Evolutionary conservation across 2,329 filamentous ascomycete genomes (phyloP).

Genomic region (Emmonsiellopsis sp.): DNA sequence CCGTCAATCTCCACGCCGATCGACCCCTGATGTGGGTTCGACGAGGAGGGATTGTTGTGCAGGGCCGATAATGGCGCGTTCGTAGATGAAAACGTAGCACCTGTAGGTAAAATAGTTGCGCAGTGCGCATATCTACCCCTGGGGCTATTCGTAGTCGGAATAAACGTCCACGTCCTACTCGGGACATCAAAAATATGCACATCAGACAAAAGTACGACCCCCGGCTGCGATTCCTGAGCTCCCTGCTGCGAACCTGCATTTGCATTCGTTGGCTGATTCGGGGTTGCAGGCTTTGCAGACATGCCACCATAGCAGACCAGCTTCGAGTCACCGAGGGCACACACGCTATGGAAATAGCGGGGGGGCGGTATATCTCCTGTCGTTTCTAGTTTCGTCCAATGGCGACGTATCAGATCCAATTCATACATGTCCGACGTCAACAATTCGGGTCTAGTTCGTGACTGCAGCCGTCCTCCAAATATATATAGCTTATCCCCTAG

Average conservation of each 20-base stretch:
- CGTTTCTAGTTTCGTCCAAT: slow-evolving; percentile 87
- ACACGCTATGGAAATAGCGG: slow-evolving; percentile 95
- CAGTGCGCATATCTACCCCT: slow-evolving; percentile 96
- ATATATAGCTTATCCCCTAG: slow-evolving; percentile 94
- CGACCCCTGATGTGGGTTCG: slow-evolving; percentile 77
- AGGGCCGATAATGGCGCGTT: slow-evolving; percentile 77
- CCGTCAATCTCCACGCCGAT: slow-evolving; percentile 87
- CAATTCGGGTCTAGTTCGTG: slow-evolving; percentile 65
- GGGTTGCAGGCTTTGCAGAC: slow-evolving; percentile 61
- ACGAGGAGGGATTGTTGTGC: slow-evolving; percentile 75
- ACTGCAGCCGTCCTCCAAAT: slow-evolving; percentile 84
- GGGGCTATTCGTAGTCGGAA: slow-evolving; percentile 70
- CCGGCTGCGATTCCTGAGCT: slow-evolving; percentile 59
- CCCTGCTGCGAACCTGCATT: slow-evolving; percentile 31
- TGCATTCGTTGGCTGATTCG: slow-evolving; percentile 32
- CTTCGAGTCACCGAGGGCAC: slow-evolving; percentile 85
- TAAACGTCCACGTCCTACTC: slow-evolving; percentile 73
- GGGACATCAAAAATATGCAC: slow-evolving; percentile 90
- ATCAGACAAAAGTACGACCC: slow-evolving; percentile 96
- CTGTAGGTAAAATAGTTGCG: slow-evolving; percentile 82
- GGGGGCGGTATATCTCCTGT: slow-evolving; percentile 79
- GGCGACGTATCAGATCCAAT: slow-evolving; percentile 77
- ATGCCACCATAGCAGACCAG: slow-evolving; percentile 97
- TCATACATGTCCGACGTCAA: slow-evolving; percentile 89
- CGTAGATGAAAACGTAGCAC: slow-evolving; percentile 75